These are phyloP conservation scores for Mallotus repandus DNA, from an alignment of 441 rosid species.

Conservation along the genomic window DNA sequence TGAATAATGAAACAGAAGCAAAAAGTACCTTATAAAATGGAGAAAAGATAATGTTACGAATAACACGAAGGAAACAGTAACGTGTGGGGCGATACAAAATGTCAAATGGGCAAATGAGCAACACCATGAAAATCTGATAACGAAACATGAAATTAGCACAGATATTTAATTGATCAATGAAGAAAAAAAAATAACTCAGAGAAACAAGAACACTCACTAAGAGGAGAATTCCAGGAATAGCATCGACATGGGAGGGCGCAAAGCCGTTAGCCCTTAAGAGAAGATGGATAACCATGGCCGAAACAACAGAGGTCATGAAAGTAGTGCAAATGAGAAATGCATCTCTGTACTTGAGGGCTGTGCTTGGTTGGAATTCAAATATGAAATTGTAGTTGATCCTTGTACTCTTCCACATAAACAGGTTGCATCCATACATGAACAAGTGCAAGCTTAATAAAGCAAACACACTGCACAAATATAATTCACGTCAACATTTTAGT, in stretches of 20 bases:
- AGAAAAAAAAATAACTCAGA: neutral
- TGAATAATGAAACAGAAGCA: neutral
- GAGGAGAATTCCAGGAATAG: slow-evolving; percentile 87
- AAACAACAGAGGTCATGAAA: slow-evolving; percentile 83
- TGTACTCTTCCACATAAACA: slow-evolving; percentile 82
- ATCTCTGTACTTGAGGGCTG: slow-evolving; percentile 87
- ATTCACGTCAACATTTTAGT: neutral
- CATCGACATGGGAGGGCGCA: slow-evolving; percentile 63
- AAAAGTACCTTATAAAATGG: slow-evolving; percentile 76
- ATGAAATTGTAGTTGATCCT: slow-evolving; percentile 90
- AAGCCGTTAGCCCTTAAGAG: slow-evolving; percentile 65
- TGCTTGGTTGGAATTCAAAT: slow-evolving; percentile 75
- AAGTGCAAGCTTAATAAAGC: slow-evolving; percentile 91
- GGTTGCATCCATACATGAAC: slow-evolving; percentile 95
- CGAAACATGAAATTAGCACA: neutral
- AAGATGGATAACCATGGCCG: slow-evolving; percentile 84
- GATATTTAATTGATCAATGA: neutral
- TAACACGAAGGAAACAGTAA: slow-evolving; percentile 67
- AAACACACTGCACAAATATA: slow-evolving; percentile 62
- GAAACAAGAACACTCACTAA: slow-evolving; percentile 39
- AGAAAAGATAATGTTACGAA: slow-evolving; percentile 81
- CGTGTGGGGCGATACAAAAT: slow-evolving; percentile 83
- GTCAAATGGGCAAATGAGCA: slow-evolving; percentile 81
- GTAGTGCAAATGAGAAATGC: slow-evolving; percentile 89
- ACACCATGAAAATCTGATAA: slow-evolving; percentile 59